Percentiles rank a stretch among this genome's conserved stretches.
These are phyloP conservation scores for Colletotrichum sp. DNA, from an alignment of 2,329 filamentous ascomycete species.

Conservation along the genomic window DNA sequence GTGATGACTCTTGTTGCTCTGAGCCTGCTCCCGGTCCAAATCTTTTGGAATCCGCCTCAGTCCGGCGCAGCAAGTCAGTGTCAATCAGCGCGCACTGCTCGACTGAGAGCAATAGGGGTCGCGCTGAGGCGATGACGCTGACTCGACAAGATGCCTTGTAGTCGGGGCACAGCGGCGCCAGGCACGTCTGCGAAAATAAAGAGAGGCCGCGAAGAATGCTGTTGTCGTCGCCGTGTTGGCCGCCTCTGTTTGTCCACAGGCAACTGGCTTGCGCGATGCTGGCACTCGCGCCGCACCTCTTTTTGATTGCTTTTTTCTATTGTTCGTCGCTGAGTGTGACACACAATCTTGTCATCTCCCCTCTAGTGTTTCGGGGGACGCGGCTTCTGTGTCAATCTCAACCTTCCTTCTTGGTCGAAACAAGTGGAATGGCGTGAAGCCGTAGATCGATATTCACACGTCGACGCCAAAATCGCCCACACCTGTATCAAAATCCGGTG, in stretches of 20 bases:
- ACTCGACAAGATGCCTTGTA: neutral
- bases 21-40: neutral
- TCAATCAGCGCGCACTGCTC: neutral
- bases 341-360: neutral
- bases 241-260: neutral
- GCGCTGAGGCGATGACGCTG: neutral
- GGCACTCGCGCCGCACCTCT: neutral
- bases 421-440: neutral
- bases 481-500: neutral
- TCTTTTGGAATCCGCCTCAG: neutral
- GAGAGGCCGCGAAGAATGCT: neutral
- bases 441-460: conserved; percentile 1
- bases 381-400: neutral
- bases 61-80: neutral
- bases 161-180: neutral
- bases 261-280: neutral
- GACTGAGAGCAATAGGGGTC: neutral
- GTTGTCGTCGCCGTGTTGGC: neutral
- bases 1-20: neutral
- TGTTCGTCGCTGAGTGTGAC: neutral
- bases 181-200: neutral
- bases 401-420: conserved; percentile 1
- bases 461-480: conserved; percentile 7
- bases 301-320: conserved; percentile 2
- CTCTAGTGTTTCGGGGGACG: neutral